Conservation (phyloP, 495 filamentous ascomycete genomes). For the Penicillium silybi region DNA sequence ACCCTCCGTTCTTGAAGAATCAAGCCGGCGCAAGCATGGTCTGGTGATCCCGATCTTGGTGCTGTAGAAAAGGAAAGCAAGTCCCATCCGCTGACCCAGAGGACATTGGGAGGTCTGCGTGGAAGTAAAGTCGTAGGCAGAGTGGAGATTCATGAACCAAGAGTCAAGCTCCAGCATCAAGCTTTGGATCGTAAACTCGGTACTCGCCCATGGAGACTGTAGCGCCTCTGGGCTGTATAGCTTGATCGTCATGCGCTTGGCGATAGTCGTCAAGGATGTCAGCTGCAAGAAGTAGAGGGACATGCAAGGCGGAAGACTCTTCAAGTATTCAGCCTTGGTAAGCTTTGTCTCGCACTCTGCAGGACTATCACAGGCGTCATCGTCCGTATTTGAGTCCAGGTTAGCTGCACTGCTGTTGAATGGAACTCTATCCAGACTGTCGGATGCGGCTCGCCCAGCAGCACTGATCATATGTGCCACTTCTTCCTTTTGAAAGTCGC, state of each 20-base stretch:
- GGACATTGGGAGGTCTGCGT: constrained; percentile 30
- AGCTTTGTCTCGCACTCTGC: constrained; percentile 16
- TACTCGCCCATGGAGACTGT: constrained; percentile 48
- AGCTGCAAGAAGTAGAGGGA: constrained; percentile 50
- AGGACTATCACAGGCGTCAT: constrained; percentile 18
- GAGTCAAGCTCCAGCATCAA: constrained; percentile 36
- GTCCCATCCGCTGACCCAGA: constrained; percentile 38
- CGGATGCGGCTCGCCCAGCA: constrained; percentile 16
- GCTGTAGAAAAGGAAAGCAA: constrained; percentile 55
- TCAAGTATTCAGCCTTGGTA: constrained; percentile 23
- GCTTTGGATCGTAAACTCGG: constrained; percentile 38
- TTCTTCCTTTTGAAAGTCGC: constrained; percentile 37
- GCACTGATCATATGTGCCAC: constrained; percentile 31
- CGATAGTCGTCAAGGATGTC: constrained; percentile 46
- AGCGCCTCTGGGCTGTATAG: constrained; percentile 56
- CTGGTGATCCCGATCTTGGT: constrained; percentile 57
- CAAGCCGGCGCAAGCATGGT: constrained; percentile 56
- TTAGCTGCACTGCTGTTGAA: constrained; percentile 18
- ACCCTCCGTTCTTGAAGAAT: constrained; percentile 29
- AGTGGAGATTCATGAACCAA: constrained; percentile 39
- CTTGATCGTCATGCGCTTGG: constrained; percentile 46
- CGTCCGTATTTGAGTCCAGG: constrained; percentile 23
- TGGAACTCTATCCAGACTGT: constrained; percentile 18
- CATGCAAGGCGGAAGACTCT: constrained; percentile 32
- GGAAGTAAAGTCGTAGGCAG: constrained; percentile 37